A percentile compares a stretch with the other conserved stretches of the same genome.
These are phyloP conservation scores for Polygonum maritimum DNA, from an alignment of 148 eudicot species.

Conservation along the genomic window DNA sequence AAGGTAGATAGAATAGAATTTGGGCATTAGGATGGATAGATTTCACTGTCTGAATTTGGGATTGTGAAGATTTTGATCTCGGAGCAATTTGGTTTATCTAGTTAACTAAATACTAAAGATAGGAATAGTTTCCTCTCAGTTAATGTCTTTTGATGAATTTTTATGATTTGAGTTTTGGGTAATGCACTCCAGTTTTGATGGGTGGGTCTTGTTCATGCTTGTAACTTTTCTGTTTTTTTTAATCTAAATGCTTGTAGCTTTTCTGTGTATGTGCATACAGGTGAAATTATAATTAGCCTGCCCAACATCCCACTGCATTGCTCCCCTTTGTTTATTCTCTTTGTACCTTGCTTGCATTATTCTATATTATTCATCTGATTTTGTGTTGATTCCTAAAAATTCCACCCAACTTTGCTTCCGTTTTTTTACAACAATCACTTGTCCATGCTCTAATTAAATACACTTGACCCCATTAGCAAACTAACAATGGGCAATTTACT, in stretches of 20 bases:
- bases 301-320: background rate
- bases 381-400: conserved; percentile 7
- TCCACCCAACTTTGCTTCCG: conserved; percentile 1
- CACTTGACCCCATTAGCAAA: background rate
- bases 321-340: background rate
- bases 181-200: background rate
- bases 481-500: background rate
- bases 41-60: background rate
- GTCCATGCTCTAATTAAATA: background rate
- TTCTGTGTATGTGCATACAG: conserved; percentile 19
- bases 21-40: background rate
- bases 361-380: background rate
- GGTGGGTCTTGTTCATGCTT: too few relatives aligned
- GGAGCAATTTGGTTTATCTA: background rate
- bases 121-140: background rate
- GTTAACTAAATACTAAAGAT: background rate
- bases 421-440: background rate
- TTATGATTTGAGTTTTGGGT: background rate
- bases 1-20: too few relatives aligned
- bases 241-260: background rate
- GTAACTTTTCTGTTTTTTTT: too few relatives aligned
- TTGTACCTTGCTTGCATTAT: background rate
- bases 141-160: background rate
- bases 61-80: background rate
- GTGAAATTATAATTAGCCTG: conserved; percentile 21